Percentiles rank a stretch among this genome's conserved stretches.
Evolutionary conservation across 2,329 filamentous ascomycete genomes (phyloP).

Genomic region (Fusarium drepaniforme): DNA sequence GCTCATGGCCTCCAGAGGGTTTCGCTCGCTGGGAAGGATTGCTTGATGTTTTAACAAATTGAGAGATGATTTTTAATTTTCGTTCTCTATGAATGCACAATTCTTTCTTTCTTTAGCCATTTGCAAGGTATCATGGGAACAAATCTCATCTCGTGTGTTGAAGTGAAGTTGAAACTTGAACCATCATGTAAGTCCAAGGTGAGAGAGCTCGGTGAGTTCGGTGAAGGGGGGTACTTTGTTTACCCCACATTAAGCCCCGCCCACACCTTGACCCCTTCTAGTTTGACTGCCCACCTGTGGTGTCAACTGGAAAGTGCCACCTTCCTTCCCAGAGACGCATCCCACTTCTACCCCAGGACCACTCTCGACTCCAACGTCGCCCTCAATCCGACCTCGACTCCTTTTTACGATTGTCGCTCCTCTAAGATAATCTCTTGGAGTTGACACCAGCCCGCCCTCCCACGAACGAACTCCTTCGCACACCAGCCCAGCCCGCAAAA

Average conservation of each 20-base stretch:
- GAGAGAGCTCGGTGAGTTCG: slow-evolving; percentile 18
- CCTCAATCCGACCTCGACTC: slow-evolving; percentile 15
- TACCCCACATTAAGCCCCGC: slow-evolving; percentile 41
- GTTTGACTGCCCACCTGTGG: not conserved
- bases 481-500: slow-evolving; percentile 30
- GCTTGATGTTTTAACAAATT: slow-evolving; percentile 14
- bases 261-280: slow-evolving; percentile 19
- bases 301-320: slow-evolving; percentile 32
- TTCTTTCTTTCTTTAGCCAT: not conserved
- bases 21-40: not conserved
- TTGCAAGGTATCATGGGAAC: not conserved
- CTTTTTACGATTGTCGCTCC: not conserved
- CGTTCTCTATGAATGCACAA: not conserved
- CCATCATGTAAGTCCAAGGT: not conserved
- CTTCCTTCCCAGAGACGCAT: slow-evolving; percentile 19
- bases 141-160: not conserved
- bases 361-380: not conserved
- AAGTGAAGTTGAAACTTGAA: not conserved
- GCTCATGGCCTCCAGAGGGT: not conserved
- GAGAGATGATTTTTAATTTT: not conserved
- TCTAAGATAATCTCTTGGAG: not conserved
- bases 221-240: slow-evolving; percentile 7
- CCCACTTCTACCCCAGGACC: slow-evolving; percentile 30
- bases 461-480: no score
- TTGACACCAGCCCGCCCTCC: not conserved